Evolutionary conservation across 1,284 basidiomycete species (phyloP).

Genomic region (Phenoliferia sp.): DNA sequence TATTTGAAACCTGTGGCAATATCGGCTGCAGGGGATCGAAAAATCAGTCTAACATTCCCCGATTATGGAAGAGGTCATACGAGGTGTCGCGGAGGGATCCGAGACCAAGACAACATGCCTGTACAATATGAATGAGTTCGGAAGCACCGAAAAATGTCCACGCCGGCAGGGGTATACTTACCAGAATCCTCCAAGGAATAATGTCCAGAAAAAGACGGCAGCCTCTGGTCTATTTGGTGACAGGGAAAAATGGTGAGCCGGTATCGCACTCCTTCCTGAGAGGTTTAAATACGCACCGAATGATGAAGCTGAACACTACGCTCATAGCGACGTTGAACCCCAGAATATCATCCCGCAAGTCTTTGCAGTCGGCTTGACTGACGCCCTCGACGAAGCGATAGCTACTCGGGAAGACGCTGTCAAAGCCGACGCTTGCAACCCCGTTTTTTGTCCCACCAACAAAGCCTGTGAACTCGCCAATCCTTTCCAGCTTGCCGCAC

Average conservation of each 20-base stretch:
- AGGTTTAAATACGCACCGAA: constrained; percentile 47
- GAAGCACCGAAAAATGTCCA: neutral
- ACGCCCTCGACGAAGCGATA: constrained; percentile 49
- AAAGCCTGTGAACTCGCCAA: constrained; percentile 68
- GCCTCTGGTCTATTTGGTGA: constrained; percentile 22
- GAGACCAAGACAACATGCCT: constrained; percentile 77
- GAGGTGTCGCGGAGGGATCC: constrained; percentile 65
- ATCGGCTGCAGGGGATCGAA: constrained; percentile 32
- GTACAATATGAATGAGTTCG: neutral
- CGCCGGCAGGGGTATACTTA: neutral
- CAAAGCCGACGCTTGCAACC: constrained; percentile 66
- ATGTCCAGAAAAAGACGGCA: constrained; percentile 35
- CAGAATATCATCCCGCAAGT: constrained; percentile 63
- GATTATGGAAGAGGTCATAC: constrained; percentile 40
- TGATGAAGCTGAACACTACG: constrained; percentile 61
- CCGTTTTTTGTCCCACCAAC: constrained; percentile 58
- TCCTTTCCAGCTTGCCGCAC: constrained; percentile 64
- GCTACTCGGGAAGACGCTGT: constrained; percentile 63
- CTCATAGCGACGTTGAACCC: constrained; percentile 65
- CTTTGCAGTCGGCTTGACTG: constrained; percentile 55
- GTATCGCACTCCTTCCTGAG: neutral
- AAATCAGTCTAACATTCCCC: neutral
- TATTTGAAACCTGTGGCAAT: constrained; percentile 65
- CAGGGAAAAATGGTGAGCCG: neutral
- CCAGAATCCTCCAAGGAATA: constrained; percentile 75